Evolutionary conservation across 1,284 basidiomycete species (phyloP).

Genomic region (Trametes pubescens): DNA sequence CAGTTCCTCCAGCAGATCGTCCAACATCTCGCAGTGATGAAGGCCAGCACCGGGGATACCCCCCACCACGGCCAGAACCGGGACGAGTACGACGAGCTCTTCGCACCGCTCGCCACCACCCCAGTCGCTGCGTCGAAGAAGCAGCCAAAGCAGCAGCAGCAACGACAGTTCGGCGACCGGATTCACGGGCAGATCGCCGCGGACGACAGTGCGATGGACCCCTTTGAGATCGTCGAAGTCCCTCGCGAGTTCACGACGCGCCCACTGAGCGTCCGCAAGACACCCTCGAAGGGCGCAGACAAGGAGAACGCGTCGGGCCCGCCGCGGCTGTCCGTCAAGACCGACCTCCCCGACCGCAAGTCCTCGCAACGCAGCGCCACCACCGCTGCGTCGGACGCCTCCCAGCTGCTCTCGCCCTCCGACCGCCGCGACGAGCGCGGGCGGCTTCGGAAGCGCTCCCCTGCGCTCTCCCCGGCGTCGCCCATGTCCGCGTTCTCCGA

Average conservation of each 20-base stretch:
- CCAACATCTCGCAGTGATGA: slow-evolving; percentile 80
- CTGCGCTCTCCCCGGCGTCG: slow-evolving; percentile 47
- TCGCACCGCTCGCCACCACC: slow-evolving; percentile 25
- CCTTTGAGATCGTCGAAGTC: slow-evolving; percentile 27
- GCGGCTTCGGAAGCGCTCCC: slow-evolving; percentile 54
- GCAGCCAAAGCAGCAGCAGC: slow-evolving; percentile 20
- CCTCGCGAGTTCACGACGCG: slow-evolving; percentile 33
- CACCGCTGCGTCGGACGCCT: slow-evolving; percentile 37
- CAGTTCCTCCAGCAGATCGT: slow-evolving; percentile 85
- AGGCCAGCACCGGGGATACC: slow-evolving; percentile 45
- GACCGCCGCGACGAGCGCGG: slow-evolving; percentile 42
- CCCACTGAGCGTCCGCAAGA: slow-evolving; percentile 45
- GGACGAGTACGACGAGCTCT: slow-evolving; percentile 26
- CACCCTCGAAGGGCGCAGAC: slow-evolving; percentile 31
- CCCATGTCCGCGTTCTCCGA: slow-evolving; percentile 52
- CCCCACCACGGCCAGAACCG: slow-evolving; percentile 15
- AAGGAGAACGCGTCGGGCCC: slow-evolving; percentile 42
- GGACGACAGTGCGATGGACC: slow-evolving; percentile 14
- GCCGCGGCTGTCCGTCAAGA: slow-evolving; percentile 37
- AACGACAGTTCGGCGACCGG: slow-evolving; percentile 23
- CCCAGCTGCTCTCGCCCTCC: slow-evolving; percentile 59
- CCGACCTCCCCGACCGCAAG: slow-evolving; percentile 43
- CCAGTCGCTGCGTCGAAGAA: slow-evolving; percentile 19
- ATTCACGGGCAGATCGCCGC: slow-evolving; percentile 17
- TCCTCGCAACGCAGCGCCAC: slow-evolving; percentile 53